Conservation (phyloP, 1,284 basidiomycete genomes). For the Ganoderma resinaceum region DNA sequence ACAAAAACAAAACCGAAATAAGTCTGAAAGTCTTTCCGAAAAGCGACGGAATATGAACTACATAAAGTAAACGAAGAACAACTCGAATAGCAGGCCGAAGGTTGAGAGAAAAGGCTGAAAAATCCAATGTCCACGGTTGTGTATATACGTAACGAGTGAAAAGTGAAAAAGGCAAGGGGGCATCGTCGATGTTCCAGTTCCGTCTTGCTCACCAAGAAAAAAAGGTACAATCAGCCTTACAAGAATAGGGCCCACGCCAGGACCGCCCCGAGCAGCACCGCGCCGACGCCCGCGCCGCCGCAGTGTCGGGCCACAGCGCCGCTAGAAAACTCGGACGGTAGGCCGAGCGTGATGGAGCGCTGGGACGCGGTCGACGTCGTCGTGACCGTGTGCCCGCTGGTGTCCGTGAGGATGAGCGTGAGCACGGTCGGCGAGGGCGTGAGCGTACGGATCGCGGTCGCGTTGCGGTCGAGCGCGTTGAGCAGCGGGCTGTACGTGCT, state of each 20-base stretch:
- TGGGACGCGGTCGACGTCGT: constrained; percentile 39
- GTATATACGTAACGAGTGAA: not conserved
- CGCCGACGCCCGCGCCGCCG: constrained; percentile 1
- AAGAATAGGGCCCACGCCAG: constrained; percentile 16
- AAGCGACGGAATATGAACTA: not conserved
- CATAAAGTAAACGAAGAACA: not conserved
- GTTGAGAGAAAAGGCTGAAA: not conserved
- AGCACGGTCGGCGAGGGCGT: constrained; percentile 42
- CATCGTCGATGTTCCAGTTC: not conserved
- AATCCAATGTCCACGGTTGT: not conserved
- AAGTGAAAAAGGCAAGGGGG: not conserved
- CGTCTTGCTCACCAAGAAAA: not conserved
- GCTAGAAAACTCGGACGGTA: constrained; percentile 39
- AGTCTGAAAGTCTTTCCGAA: not conserved
- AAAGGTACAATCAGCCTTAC: not conserved
- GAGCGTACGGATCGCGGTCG: constrained; percentile 43
- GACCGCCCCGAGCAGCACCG: constrained; percentile 2
- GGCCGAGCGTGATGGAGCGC: constrained; percentile 43
- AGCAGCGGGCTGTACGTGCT: constrained; percentile 71
- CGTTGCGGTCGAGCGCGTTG: constrained; percentile 39
- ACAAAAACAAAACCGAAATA: no score
- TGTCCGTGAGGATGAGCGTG: constrained; percentile 46
- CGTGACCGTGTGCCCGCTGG: constrained; percentile 42
- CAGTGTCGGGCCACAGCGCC: not conserved
- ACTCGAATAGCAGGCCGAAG: not conserved